Evolutionary conservation across 805 yeast genomes (phyloP).

Genomic region (Pichia membranifaciens): DNA sequence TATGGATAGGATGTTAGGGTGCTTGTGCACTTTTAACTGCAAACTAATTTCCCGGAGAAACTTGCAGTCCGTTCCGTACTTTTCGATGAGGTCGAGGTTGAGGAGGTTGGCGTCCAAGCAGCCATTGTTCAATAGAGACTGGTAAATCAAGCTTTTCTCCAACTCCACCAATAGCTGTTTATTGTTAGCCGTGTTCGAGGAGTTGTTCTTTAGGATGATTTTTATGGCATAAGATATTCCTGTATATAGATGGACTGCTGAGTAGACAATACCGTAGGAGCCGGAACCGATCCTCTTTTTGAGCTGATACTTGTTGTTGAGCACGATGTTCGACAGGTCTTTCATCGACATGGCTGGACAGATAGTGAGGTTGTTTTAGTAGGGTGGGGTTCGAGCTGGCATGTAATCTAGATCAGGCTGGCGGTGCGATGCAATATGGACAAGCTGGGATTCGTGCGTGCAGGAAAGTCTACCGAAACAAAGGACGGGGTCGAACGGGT

Average conservation of each 20-base stretch:
- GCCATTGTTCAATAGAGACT: slow-evolving; percentile 24
- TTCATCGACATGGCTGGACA: slow-evolving; percentile 18
- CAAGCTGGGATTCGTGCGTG: too few relatives aligned
- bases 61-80: slow-evolving; percentile 30
- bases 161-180: slow-evolving; percentile 27
- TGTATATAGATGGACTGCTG: slow-evolving; percentile 51
- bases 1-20: slow-evolving; percentile 72
- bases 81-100: slow-evolving; percentile 32
- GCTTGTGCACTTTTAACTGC: slow-evolving; percentile 69
- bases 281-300: slow-evolving; percentile 69
- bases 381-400: too few relatives aligned
- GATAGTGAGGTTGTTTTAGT: too few relatives aligned
- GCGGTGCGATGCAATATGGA: too few relatives aligned
- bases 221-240: slow-evolving; percentile 62
- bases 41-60: slow-evolving; percentile 63
- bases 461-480: too few relatives aligned
- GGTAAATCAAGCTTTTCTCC: slow-evolving; percentile 24
- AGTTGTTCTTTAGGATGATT: slow-evolving; percentile 49
- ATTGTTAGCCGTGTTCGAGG: slow-evolving; percentile 27
- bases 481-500: too few relatives aligned
- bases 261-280: slow-evolving; percentile 76
- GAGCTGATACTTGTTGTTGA: slow-evolving; percentile 36
- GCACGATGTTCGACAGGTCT: slow-evolving; percentile 26
- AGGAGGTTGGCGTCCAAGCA: slow-evolving; percentile 28
- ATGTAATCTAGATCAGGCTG: too few relatives aligned